Evolutionary conservation across 129 eudicot genomes (phyloP).

Genomic region (Lonicera japonica): DNA sequence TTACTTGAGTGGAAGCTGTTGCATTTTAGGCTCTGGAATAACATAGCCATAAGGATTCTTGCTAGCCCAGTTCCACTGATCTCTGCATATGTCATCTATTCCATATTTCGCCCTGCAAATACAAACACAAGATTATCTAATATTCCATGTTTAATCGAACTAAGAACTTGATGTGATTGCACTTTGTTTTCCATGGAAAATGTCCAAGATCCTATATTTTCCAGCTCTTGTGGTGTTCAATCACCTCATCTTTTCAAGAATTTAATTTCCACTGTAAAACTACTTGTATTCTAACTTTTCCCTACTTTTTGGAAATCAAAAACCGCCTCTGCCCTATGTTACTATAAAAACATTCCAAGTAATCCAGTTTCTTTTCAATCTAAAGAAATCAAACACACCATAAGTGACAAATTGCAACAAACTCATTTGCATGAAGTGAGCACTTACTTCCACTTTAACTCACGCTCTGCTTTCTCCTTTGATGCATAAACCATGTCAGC

Average conservation of each 20-base stretch:
- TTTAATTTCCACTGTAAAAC: background rate
- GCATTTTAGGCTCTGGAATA: background rate
- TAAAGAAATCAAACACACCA: background rate
- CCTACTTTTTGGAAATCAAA: background rate
- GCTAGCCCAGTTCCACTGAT: slow-evolving; percentile 99
- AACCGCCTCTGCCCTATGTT: no score
- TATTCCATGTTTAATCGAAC: background rate
- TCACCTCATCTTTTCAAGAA: background rate
- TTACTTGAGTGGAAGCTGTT: no score
- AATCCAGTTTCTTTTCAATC: no score
- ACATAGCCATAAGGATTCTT: slow-evolving; percentile 85
- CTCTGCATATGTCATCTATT: slow-evolving; percentile 81
- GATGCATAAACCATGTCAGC: slow-evolving; percentile 81
- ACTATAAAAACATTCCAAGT: no score
- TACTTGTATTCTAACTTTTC: background rate
- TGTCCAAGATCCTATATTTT: no score
- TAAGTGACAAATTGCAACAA: background rate
- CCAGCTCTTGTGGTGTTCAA: no score
- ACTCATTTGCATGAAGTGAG: background rate
- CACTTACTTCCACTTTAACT: slow-evolving; percentile 93
- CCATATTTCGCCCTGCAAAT: slow-evolving; percentile 73
- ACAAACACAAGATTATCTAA: background rate
- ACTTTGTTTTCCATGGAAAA: no score
- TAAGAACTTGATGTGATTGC: no score
- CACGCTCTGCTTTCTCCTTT: slow-evolving; percentile 75